Conservation (phyloP, 2,329 filamentous ascomycete genomes). For the Clonostachys sp. region DNA sequence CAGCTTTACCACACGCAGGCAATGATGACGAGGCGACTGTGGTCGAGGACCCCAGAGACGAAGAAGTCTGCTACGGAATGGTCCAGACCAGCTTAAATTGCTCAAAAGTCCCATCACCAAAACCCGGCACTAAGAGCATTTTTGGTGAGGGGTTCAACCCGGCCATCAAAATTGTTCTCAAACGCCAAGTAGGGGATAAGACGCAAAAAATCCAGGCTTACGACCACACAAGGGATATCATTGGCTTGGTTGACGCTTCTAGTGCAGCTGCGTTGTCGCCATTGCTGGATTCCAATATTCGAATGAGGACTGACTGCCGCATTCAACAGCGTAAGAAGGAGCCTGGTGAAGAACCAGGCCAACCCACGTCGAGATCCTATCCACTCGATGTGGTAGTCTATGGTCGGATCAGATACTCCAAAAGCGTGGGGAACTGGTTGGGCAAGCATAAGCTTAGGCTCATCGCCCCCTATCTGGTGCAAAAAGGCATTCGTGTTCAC, state of each 20-base stretch:
- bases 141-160: conserved; percentile 63
- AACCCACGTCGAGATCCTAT: conserved; percentile 55
- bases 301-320: conserved; percentile 67
- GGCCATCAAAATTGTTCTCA: conserved; percentile 67
- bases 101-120: conserved; percentile 63
- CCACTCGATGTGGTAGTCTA: conserved; percentile 73
- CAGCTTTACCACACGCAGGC: conserved; percentile 5
- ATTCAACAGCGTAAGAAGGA: conserved; percentile 63
- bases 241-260: conserved; percentile 70
- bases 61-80: conserved; percentile 79
- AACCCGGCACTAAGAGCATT: conserved; percentile 55
- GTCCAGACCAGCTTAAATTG: conserved; percentile 66
- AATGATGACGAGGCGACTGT: conserved; percentile 55
- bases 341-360: conserved; percentile 60
- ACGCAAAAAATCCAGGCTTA: conserved; percentile 64
- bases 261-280: conserved; percentile 65
- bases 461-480: conserved; percentile 58
- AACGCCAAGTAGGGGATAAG: conserved; percentile 49
- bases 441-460: conserved; percentile 62
- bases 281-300: conserved; percentile 63
- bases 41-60: conserved; percentile 54
- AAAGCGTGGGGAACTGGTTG: conserved; percentile 63
- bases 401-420: conserved; percentile 63
- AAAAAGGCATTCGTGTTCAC: conserved; percentile 64
- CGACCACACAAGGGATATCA: conserved; percentile 66